These are phyloP conservation scores for Vanderwaltozyma polyspora DNA, from an alignment of 805 yeast genomes.

Conservation along the genomic window DNA sequence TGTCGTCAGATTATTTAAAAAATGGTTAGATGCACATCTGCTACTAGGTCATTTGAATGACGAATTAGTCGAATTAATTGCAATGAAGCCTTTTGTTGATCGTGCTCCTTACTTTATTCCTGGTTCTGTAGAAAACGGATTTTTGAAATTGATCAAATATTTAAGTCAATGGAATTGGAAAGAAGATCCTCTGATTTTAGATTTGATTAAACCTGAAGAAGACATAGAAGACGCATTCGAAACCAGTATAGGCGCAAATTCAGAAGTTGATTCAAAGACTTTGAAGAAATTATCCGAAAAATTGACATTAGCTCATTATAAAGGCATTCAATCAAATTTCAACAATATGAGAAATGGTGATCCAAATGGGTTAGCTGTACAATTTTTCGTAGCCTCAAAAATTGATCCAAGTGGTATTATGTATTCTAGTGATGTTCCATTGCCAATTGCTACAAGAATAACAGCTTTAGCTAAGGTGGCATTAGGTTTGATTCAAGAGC, in stretches of 20 bases:
- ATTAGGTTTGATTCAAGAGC: conserved; percentile 37
- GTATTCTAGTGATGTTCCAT: conserved; percentile 57
- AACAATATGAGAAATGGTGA: conserved; percentile 60
- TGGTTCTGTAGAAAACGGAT: conserved; percentile 68
- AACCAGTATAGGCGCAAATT: conserved; percentile 20
- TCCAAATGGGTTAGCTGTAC: conserved; percentile 70
- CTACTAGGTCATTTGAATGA: conserved; percentile 62
- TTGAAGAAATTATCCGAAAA: conserved; percentile 46
- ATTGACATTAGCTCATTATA: conserved; percentile 49
- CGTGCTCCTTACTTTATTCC: conserved; percentile 80
- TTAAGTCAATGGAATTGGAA: conserved; percentile 90
- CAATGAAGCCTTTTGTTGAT: conserved; percentile 75
- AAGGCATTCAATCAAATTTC: conserved; percentile 53
- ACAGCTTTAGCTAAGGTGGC: conserved; percentile 82
- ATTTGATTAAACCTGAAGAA: conserved; percentile 45
- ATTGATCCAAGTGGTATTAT: conserved; percentile 78
- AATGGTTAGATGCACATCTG: conserved; percentile 81
- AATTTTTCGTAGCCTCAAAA: conserved; percentile 72
- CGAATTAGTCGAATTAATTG: conserved; percentile 72
- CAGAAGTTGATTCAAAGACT: conserved; percentile 25
- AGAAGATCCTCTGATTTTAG: conserved; percentile 73
- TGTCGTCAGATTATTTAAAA: conserved; percentile 73
- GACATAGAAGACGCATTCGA: conserved; percentile 26
- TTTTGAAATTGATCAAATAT: conserved; percentile 59
- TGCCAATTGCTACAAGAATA: conserved; percentile 77